Evolutionary conservation across 164 flowering plant genomes (phyloP), one percentile per base, ranked within the genome.

Genomic region (Vitis labrusca): DNA sequence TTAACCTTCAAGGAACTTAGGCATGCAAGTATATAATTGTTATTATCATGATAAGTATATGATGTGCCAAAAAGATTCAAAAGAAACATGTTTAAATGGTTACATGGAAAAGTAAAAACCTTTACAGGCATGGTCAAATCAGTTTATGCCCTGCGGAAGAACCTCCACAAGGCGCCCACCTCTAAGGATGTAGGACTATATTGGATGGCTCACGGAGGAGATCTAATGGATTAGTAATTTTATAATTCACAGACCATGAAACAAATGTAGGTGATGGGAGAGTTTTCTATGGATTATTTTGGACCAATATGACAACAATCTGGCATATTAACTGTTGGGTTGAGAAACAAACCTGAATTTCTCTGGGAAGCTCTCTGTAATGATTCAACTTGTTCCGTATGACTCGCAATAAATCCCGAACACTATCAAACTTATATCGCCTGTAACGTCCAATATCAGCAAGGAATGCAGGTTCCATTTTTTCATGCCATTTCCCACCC

Each of bases 361-460:
- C 79, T 63, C 50, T 59, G 11, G 87, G 85, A 49, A 84, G 85
- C 66, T 84, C 87, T 72, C 85, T 63, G 63, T 82, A 84, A 59
- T 84, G 87, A 73, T 78, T 84, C 68, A 76, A 64, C 71, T 82
- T 84, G 78, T 84, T 84, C 49, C 87, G 63, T 17, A 84, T 76
- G 47, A 84, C 82, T 16, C 87, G 80, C 63, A 84, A 54, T 30
- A 84, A 73, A 60, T 84, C 85, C 53, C 85, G 71, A 48, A 84
- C 75, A 60, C 87, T 84, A 48, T 82, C 79, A 64, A 55, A 84
- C 66, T 67, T 82, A 50, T 84, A 84, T 19, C 84, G 82, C 66
- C 85, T 73, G 68, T 80, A 80, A 30, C 49, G 76, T 12, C 85
- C 80, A 29, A 82, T 78, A 63, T 84, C 74, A 49, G 15, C 23